phyloP scores from a whole-genome alignment of 257 asterid species.

The Solanum etuberosum region DNA sequence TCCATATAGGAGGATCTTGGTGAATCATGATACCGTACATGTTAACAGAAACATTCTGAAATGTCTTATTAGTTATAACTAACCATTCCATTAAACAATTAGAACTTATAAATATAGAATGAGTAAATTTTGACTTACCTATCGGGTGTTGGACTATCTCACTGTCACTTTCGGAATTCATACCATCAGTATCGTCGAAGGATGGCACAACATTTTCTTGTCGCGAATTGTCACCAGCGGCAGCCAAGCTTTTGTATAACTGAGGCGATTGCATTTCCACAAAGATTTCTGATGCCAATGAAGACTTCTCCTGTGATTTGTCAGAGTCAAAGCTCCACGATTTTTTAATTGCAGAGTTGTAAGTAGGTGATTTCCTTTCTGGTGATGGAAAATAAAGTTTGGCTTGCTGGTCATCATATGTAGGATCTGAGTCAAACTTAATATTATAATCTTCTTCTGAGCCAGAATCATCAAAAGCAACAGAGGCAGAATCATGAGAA shows the following conservation, averaged over 20 bases:
- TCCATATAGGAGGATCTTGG: constrained; percentile 9
- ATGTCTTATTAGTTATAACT: neutral
- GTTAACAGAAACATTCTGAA: constrained; percentile 2
- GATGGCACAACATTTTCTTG: constrained; percentile 21
- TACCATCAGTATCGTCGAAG: constrained; percentile 64
- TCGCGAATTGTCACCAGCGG: constrained; percentile 20
- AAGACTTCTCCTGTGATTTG: constrained; percentile 21
- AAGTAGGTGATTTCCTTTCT: constrained; percentile 28
- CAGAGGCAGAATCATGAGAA: constrained; percentile 33
- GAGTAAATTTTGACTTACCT: constrained; percentile 6
- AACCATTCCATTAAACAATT: neutral
- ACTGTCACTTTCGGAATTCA: constrained; percentile 43
- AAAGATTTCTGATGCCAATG: constrained; percentile 16
- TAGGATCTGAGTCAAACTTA: constrained; percentile 26
- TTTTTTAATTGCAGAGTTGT: constrained; percentile 9
- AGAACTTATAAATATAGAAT: neutral
- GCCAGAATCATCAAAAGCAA: constrained; percentile 46
- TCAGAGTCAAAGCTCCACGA: constrained; percentile 25
- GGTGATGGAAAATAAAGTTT: constrained; percentile 29
- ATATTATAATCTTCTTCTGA: constrained; percentile 41
- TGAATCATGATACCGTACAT: constrained; percentile 6
- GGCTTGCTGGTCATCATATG: constrained; percentile 37
- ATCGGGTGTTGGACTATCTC: constrained; percentile 15
- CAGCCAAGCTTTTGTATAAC: constrained; percentile 20
- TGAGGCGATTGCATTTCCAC: constrained; percentile 20